These are phyloP conservation scores for Dendrocalamus sinicus DNA, from an alignment of 176 grass and related monocot species.

Conservation along the genomic window DNA sequence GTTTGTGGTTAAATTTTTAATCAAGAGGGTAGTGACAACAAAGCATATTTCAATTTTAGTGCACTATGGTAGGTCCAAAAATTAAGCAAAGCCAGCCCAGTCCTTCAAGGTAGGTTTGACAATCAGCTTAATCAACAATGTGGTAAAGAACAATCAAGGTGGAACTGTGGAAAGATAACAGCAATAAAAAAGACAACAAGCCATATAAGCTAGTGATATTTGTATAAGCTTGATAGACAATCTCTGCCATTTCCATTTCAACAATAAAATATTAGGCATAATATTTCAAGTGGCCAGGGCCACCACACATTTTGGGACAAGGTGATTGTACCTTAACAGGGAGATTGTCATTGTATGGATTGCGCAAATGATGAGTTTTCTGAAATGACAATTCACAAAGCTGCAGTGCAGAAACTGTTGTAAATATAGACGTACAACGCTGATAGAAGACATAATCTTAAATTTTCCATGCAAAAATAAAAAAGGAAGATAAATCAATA, in stretches of 20 bases:
- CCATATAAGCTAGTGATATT: background rate
- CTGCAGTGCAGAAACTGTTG: constrained; percentile 63
- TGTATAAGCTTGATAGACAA: background rate
- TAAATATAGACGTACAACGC: constrained; percentile 37
- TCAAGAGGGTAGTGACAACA: background rate
- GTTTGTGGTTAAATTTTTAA: constrained; percentile 18
- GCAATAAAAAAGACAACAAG: background rate
- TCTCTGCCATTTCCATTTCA: background rate
- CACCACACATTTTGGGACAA: background rate
- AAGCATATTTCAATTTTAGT: constrained; percentile 6
- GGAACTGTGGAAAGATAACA: background rate
- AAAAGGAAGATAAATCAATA: constrained; percentile 7
- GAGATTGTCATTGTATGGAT: constrained; percentile 99
- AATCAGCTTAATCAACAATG: background rate
- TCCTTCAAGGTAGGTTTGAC: background rate
- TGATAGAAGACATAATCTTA: constrained; percentile 17
- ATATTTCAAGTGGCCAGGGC: constrained; percentile 8
- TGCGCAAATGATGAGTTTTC: constrained; percentile 95
- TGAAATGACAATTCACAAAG: constrained; percentile 98
- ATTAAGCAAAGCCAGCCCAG: constrained; percentile 7
- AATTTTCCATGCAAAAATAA: constrained; percentile 24
- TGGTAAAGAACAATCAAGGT: constrained; percentile 12
- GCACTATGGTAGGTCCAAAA: background rate
- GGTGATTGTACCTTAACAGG: constrained; percentile 82
- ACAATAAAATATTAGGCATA: background rate